Evolutionary conservation across 768 basidiomycete genomes (phyloP).

Genomic region (Agaricus subrufescens): DNA sequence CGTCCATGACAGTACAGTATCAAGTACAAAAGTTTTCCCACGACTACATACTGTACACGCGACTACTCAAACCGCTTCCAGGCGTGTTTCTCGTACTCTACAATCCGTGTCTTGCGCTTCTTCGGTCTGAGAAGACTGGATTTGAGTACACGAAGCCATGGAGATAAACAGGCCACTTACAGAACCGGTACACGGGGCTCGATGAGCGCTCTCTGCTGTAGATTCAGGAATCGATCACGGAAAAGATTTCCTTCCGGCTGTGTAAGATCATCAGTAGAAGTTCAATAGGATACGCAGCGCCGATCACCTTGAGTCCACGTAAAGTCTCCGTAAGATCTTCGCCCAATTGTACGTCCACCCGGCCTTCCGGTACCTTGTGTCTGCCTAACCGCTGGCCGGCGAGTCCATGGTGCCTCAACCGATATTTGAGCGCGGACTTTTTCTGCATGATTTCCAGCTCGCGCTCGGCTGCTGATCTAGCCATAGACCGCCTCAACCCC

Average conservation of each 20-base stretch:
- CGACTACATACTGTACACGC: conserved; percentile 1
- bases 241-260: conserved; percentile 94
- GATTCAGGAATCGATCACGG: conserved; percentile 79
- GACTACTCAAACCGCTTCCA: conserved; percentile 67
- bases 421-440: conserved; percentile 39
- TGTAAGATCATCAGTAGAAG: conserved; percentile 2
- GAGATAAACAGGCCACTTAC: conserved; percentile 34
- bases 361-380: conserved; percentile 63
- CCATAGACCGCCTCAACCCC: conserved; percentile 38
- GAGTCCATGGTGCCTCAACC: conserved; percentile 54
- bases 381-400: conserved; percentile 77
- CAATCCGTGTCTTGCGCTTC: conserved; percentile 43
- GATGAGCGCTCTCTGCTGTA: conserved; percentile 83
- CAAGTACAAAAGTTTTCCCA: conserved; percentile 13
- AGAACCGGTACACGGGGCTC: conserved; percentile 81
- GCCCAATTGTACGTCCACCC: conserved; percentile 82
- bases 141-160: not conserved
- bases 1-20: conserved; percentile 29
- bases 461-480: conserved; percentile 30
- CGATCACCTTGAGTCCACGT: conserved; percentile 69
- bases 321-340: conserved; percentile 87
- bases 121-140: conserved; percentile 35
- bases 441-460: conserved; percentile 40
- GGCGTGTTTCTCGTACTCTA: conserved; percentile 76
- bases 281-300: conserved; percentile 15